These are phyloP conservation scores for Rhodotorula paludigena DNA, from an alignment of 768 basidiomycete species.

Conservation along the genomic window DNA sequence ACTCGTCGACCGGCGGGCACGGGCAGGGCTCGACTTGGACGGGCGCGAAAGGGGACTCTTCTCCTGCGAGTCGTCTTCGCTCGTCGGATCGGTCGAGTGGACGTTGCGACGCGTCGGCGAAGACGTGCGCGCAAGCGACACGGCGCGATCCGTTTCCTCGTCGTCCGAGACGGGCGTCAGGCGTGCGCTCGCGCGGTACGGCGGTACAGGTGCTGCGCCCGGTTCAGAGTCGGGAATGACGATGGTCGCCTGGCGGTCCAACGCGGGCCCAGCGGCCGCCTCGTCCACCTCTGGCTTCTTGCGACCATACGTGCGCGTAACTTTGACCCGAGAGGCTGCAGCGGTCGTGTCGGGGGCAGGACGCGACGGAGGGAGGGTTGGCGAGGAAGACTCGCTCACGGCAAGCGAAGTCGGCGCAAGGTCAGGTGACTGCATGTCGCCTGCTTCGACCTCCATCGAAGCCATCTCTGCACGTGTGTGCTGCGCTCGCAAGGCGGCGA, in stretches of 20 bases:
- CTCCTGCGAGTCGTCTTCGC: conserved; percentile 26
- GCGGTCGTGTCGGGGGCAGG: not conserved
- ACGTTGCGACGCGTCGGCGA: conserved; percentile 7
- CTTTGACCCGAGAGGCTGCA: not conserved
- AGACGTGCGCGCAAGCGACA: not conserved
- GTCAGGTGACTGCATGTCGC: not conserved
- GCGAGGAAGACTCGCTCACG: not conserved
- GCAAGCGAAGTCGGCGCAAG: not conserved
- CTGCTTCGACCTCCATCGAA: not conserved
- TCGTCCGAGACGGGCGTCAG: not conserved
- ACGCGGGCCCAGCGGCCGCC: not conserved
- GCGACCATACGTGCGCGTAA: conserved; percentile 2
- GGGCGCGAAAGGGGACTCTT: too few relatives aligned
- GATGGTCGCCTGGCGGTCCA: conserved; percentile 4
- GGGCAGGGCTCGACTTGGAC: not conserved
- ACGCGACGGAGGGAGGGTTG: not conserved
- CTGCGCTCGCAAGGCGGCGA: too few relatives aligned
- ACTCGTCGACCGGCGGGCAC: too few relatives aligned
- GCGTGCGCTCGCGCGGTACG: too few relatives aligned
- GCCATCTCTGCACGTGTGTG: not conserved
- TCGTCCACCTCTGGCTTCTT: not conserved
- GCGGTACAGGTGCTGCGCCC: not conserved
- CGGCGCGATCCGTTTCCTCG: not conserved
- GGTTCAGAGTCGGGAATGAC: conserved; percentile 18
- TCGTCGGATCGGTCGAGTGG: conserved; percentile 36